Conservation (phyloP, 2,329 filamentous ascomycete genomes). For the Alternaria brassicicola region DNA sequence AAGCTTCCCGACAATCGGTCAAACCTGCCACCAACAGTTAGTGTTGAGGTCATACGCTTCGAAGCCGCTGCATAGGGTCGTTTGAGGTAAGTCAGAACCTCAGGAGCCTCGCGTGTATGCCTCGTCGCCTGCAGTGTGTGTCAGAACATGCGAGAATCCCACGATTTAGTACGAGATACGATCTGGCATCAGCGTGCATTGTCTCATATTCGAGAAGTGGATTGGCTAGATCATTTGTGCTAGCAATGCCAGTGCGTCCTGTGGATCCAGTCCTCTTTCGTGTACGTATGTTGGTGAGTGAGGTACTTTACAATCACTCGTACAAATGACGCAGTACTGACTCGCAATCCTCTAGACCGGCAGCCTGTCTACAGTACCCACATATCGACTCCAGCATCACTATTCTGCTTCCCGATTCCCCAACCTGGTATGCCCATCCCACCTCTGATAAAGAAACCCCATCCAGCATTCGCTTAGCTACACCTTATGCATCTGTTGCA, state of each 20-base stretch:
- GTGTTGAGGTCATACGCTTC: background rate
- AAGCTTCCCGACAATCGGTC: background rate
- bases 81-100: background rate
- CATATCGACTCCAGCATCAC: background rate
- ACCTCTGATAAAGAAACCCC: background rate
- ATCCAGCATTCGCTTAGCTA: background rate
- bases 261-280: background rate
- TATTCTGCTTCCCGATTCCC: background rate
- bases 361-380: background rate
- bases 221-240: background rate
- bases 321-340: background rate
- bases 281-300: background rate
- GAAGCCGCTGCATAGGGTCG: background rate
- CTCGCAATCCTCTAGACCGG: background rate
- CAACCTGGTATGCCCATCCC: background rate
- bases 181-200: background rate
- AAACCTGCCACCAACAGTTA: background rate
- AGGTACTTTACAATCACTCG: background rate
- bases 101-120: background rate
- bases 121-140: background rate
- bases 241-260: background rate
- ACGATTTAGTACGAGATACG: background rate
- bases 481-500: background rate
- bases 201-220: background rate
- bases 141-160: background rate